These are phyloP conservation scores for Amanita pseudoporphyria DNA, from an alignment of 768 basidiomycete genomes.

Conservation along the genomic window DNA sequence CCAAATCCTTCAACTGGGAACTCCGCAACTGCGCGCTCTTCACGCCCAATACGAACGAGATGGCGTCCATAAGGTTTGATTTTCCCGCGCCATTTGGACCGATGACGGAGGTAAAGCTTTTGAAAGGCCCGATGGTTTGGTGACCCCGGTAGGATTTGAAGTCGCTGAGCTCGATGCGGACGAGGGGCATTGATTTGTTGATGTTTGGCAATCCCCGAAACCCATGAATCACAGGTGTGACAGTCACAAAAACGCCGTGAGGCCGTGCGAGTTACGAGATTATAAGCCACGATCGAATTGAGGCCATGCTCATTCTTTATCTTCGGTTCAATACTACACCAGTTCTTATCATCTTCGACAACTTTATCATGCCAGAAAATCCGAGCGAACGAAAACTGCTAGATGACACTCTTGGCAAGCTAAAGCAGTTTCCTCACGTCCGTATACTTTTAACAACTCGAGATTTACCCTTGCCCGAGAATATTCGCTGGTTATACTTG, in stretches of 20 bases:
- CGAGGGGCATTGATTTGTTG: conserved; percentile 47
- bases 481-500: neutral
- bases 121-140: conserved; percentile 85
- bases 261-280: no score
- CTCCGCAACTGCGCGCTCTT: conserved; percentile 90
- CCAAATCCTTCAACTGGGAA: conserved; percentile 89
- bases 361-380: neutral
- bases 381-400: neutral
- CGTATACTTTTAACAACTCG: neutral
- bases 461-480: no score
- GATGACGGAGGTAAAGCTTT: conserved; percentile 91
- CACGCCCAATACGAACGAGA: conserved; percentile 96
- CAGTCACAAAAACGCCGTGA: no score
- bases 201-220: no score
- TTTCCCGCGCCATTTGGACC: conserved; percentile 99
- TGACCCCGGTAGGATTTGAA: conserved; percentile 95
- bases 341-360: no score
- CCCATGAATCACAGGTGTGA: no score
- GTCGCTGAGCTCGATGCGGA: conserved; percentile 86
- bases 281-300: no score
- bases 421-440: neutral
- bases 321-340: neutral
- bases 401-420: neutral
- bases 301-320: neutral
- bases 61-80: conserved; percentile 99